Evolutionary conservation across 106 monocot species (phyloP).

Genomic region (Dendrobium chrysotoxum): DNA sequence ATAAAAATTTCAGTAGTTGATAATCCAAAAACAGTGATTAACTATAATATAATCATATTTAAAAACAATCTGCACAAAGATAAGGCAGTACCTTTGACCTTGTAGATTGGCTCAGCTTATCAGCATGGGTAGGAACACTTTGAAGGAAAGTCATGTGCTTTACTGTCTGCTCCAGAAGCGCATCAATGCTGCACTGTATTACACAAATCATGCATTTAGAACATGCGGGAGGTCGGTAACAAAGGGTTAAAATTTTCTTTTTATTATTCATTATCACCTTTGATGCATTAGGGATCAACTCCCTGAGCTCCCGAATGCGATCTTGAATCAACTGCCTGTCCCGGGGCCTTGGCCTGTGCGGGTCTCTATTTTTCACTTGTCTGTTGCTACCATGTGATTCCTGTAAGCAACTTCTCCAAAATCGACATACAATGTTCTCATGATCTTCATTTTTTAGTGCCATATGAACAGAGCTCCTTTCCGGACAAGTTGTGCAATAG

Average conservation of each 20-base stretch:
- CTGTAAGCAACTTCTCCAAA: slow-evolving; percentile 6
- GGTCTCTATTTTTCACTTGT: slow-evolving; percentile 14
- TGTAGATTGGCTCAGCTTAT: slow-evolving; percentile 47
- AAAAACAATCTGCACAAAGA: background rate
- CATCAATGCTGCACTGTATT: slow-evolving; percentile 83
- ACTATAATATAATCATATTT: background rate
- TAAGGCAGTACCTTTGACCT: slow-evolving; percentile 21
- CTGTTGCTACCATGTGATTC: slow-evolving; percentile 16
- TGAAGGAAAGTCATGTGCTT: slow-evolving; percentile 77
- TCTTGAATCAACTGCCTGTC: slow-evolving; percentile 94
- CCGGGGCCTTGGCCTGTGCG: slow-evolving; percentile 51
- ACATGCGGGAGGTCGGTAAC: background rate
- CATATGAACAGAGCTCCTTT: slow-evolving; percentile 13
- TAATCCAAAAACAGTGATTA: no score
- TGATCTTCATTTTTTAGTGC: slow-evolving; percentile 16
- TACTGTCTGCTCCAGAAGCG: slow-evolving; percentile 64
- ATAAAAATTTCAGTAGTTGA: background rate
- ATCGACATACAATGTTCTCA: background rate
- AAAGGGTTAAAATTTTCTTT: background rate
- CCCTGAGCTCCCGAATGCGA: slow-evolving; percentile 72
- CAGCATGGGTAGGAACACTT: slow-evolving; percentile 50
- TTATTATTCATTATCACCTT: slow-evolving; percentile 29
- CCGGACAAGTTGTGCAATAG: slow-evolving; percentile 7
- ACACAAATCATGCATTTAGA: background rate
- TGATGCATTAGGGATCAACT: slow-evolving; percentile 71